Evolutionary conservation across 768 basidiomycete genomes (phyloP), one percentile per base, ranked within the genome.

Genomic region (Mycena epipterygia): DNA sequence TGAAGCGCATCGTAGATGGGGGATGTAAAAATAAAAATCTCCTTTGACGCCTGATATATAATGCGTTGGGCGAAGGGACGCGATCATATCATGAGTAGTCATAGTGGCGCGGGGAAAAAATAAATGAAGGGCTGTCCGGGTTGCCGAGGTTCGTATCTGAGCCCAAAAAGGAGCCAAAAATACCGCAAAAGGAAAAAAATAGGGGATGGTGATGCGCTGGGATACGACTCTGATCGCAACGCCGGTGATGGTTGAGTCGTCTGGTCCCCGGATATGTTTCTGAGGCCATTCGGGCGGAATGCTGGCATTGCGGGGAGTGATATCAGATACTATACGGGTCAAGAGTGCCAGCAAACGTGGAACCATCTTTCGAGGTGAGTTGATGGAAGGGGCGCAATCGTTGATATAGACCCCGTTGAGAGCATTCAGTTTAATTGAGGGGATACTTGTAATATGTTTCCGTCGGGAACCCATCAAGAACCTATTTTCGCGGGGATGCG

Each of bases 1-100:
- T 16, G 55, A 65, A 65, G 32, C 55, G 64, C 64, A 65, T 65
- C 23, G 46, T 27, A 19, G 41, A 49, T 9, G 64, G 23, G 46
- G 63, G 48, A 48, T 6, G 13, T 17, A 9, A 14, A 42, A 17
- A 2, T 39, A 53, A 37, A 52, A 64, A 41, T 64, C 27, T 5
- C 27, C 25, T 32, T 11, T n/a, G 30, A 4, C 56, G 39, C 23
- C 21, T 16, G 27, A 55, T 59, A 59, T 66, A 57, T 66, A 32
- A 42, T 56, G 23, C 23, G 32, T 6, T 4, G 39, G 13, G 4
- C 7, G 16, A 25, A 48, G 44, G 19, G 7, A 37, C 33, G 21
- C 23, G n/a, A 52, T 42, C 51, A 27, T 27, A 44, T 42, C 46
- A 48, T 52, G 35, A 63, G 63, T 53, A 11, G 63, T 53, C 60